Evolutionary conservation across 306 rosid species (phyloP).

Genomic region (Senna tora): DNA sequence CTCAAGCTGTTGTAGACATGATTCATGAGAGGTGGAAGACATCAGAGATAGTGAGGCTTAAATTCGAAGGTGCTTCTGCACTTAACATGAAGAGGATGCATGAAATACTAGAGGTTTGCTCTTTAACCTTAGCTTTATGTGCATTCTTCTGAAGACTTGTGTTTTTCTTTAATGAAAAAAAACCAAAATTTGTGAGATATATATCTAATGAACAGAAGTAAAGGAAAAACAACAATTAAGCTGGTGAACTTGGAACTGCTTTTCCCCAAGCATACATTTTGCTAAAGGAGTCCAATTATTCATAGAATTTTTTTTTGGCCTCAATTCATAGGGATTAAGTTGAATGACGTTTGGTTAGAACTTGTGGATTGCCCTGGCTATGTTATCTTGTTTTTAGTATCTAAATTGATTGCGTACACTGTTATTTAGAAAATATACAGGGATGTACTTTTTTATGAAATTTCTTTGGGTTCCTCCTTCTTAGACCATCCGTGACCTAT

Average conservation of each 20-base stretch:
- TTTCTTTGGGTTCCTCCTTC: constrained; percentile 6
- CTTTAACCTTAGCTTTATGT: constrained; percentile 30
- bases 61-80: constrained; percentile 88
- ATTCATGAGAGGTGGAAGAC: constrained; percentile 91
- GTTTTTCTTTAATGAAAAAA: background rate
- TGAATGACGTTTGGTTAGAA: constrained; percentile 14
- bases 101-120: constrained; percentile 90
- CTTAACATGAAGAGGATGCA: constrained; percentile 98
- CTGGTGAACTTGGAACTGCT: constrained; percentile 14
- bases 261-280: constrained; percentile 21
- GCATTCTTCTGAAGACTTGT: constrained; percentile 6
- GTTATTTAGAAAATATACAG: background rate
- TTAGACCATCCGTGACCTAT: constrained; percentile 20
- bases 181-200: background rate
- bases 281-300: constrained; percentile 11
- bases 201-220: constrained; percentile 2
- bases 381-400: background rate
- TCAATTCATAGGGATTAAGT: constrained; percentile 8
- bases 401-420: background rate
- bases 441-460: background rate
- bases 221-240: background rate
- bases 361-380: constrained; percentile 15
- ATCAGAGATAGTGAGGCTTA: constrained; percentile 82
- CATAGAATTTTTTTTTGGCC: too few species aligned
- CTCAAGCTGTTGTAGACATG: constrained; percentile 81